Base-by-base conservation (phyloP, 805 yeast species). In the Teunomyces funiuensis region DNA sequence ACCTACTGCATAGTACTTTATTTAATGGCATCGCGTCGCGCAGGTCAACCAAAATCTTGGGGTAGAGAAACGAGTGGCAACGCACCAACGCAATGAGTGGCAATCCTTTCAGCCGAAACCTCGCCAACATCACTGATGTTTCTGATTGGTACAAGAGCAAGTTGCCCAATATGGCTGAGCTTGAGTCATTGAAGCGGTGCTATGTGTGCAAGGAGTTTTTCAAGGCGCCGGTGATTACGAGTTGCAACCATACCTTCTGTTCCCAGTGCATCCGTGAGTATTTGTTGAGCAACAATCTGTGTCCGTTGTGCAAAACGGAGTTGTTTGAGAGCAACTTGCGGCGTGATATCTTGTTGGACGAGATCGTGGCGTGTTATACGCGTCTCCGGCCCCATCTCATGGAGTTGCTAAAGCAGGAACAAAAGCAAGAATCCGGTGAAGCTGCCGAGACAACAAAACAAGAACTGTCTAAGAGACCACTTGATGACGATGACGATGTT, bases 171-270 rank as follows among this genome's bases (percentile, higher is more conserved):
- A 58, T 88, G 2, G 52, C 71, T 2, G 81, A 75, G 38, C 63
- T 90, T 2, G 97, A 90, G 48, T 71, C 88, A 2, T 66, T 83
- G 18, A 67, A 88, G 38, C 58, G 96, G 54, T 90, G 98, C 57
- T 89, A 85, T 52, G 85, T 90, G 7, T 90, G 98, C 61, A 87
- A 89, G 53, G 97, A 88, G 45, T 79, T 84, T 48, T 69, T 86
- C 41, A 74, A 66, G 23, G 85, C 90, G 0, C 97, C 98, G 1
- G 87, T 88, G 27, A 64, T 85, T 31, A 86, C 97, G 0, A 76
- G 83, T 2, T 90, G 98, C 66, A 83, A 86, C 27, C 97, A 90
- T 60, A 82, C 90, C 0, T 90, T 88, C 59, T 90, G 98, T 61
- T 87, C 96, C 0, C 72, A 82, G 10, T 90, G 98, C 59, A 85